A percentile compares a stretch with the other conserved stretches of the same genome.
Evolutionary conservation across 305 asterid species (phyloP).

Genomic region (Rubia occidens): DNA sequence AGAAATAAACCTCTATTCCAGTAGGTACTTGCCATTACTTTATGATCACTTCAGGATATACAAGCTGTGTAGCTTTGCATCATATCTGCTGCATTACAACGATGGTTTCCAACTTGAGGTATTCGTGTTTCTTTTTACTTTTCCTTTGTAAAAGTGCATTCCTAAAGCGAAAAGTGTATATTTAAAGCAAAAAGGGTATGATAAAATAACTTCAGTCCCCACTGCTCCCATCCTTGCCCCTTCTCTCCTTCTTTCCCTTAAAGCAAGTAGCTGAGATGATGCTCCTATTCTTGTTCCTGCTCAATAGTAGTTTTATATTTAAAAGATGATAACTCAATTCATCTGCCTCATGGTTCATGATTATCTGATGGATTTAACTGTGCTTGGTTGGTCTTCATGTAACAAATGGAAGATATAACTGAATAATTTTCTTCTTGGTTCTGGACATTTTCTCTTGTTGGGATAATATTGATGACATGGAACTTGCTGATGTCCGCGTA

Average conservation of each 20-base stretch:
- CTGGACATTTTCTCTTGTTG: background rate
- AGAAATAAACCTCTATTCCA: constrained; percentile 11
- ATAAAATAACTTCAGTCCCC: background rate
- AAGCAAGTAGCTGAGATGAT: background rate
- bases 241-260: background rate
- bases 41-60: background rate
- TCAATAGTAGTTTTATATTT: background rate
- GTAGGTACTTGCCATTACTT: constrained; percentile 1
- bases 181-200: background rate
- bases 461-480: constrained; percentile 1
- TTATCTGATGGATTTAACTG: constrained; percentile 6
- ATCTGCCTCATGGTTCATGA: background rate
- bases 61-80: constrained; percentile 9
- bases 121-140: constrained; percentile 5
- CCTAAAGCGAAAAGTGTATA: constrained; percentile 13
- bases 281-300: background rate
- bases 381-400: background rate
- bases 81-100: background rate
- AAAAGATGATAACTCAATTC: background rate
- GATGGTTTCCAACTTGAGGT: constrained; percentile 9
- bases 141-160: constrained; percentile 7
- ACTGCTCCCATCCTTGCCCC: background rate
- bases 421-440: constrained; percentile 3
- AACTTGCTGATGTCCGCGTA: background rate
- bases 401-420: background rate